Conservation (phyloP, 2,329 filamentous ascomycete species). For the Apiospora saccharicola region DNA sequence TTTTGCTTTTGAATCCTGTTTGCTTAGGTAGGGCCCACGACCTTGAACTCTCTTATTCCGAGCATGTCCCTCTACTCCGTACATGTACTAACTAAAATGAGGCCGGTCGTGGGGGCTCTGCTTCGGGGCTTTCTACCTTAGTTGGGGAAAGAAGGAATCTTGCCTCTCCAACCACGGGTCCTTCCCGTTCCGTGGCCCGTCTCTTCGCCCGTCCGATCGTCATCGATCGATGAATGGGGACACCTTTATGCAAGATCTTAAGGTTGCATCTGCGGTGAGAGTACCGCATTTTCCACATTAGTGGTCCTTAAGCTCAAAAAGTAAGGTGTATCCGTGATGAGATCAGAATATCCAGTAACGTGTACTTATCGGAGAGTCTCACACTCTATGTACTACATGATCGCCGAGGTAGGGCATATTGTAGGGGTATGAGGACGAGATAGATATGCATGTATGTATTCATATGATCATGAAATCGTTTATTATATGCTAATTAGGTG, state of each 20-base stretch:
- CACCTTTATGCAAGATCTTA: background rate
- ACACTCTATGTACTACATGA: background rate
- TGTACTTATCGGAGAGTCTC: background rate
- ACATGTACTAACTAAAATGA: background rate
- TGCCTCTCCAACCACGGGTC: background rate
- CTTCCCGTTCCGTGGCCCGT: conserved; percentile 17
- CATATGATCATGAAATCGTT: background rate
- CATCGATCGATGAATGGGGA: conserved; percentile 8
- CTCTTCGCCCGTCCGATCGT: conserved; percentile 2
- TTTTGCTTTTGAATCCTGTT: background rate
- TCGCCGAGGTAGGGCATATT: background rate
- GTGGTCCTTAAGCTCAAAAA: background rate
- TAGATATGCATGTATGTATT: background rate
- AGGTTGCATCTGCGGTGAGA: background rate
- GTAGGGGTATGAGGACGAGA: background rate
- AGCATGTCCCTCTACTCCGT: background rate
- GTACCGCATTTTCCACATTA: background rate
- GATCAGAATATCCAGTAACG: background rate
- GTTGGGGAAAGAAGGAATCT: background rate
- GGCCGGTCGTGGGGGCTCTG: background rate
- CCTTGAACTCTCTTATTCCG: background rate
- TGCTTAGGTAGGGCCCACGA: background rate
- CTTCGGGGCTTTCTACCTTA: background rate
- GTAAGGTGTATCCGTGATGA: background rate
- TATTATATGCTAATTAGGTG: background rate